These are phyloP conservation scores for Taiozyma sp. DNA, from an alignment of 1,139 yeast genomes.

Conservation along the genomic window DNA sequence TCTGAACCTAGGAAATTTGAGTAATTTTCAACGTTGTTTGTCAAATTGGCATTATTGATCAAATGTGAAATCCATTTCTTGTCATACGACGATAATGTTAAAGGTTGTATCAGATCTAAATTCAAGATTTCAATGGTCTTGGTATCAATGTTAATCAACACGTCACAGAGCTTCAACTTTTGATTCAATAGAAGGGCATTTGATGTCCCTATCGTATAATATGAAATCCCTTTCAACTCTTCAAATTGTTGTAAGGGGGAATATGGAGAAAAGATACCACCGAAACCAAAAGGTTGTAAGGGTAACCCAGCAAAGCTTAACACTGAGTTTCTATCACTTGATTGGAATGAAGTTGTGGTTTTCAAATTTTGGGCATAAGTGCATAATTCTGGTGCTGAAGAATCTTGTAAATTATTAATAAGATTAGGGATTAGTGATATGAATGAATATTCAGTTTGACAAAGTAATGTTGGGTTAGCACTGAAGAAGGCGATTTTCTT, in stretches of 20 bases:
- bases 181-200: slow-evolving; percentile 74
- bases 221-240: slow-evolving; percentile 57
- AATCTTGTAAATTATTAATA: slow-evolving; percentile 64
- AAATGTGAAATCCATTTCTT: slow-evolving; percentile 47
- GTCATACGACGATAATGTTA: slow-evolving; percentile 59
- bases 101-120: slow-evolving; percentile 33
- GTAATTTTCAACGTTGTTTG: slow-evolving; percentile 34
- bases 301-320: slow-evolving; percentile 85
- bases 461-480: slow-evolving; percentile 74
- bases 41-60: slow-evolving; percentile 19
- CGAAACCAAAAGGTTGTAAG: slow-evolving; percentile 75
- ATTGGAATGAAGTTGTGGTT: slow-evolving; percentile 66
- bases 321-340: slow-evolving; percentile 74
- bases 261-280: slow-evolving; percentile 89
- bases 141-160: slow-evolving; percentile 50
- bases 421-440: slow-evolving; percentile 72
- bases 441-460: slow-evolving; percentile 62
- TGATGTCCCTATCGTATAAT: slow-evolving; percentile 83
- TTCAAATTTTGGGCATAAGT: slow-evolving; percentile 45
- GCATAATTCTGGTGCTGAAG: slow-evolving; percentile 73
- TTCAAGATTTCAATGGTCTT: slow-evolving; percentile 41
- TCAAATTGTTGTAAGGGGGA: slow-evolving; percentile 87
- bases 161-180: slow-evolving; percentile 47
- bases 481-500: slow-evolving; percentile 66
- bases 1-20: slow-evolving; percentile 69